Evolutionary conservation across 257 asterid genomes (phyloP).

Genomic region (Nyctanthes arbortristis): DNA sequence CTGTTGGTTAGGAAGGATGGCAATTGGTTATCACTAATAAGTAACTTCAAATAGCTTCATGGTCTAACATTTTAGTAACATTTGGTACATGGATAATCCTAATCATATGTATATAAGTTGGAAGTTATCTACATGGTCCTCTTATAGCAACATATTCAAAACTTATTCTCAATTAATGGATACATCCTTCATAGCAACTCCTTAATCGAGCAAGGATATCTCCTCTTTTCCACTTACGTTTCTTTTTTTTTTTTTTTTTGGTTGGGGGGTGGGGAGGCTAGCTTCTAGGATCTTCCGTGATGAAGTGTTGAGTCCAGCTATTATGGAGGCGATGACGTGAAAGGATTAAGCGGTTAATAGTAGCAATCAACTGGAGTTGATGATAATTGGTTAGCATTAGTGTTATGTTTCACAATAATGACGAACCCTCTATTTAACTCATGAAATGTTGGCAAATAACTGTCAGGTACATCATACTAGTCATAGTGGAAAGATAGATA

Average conservation of each 20-base stretch:
- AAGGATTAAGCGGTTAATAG: neutral
- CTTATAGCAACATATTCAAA: too few relatives aligned
- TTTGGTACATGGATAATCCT: too few relatives aligned
- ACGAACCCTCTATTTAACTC: neutral
- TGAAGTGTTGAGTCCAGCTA: neutral
- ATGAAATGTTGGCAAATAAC: neutral
- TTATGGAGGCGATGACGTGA: neutral
- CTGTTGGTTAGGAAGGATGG: too few relatives aligned
- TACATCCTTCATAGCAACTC: too few relatives aligned
- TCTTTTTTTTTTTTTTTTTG: too few relatives aligned
- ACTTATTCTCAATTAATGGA: too few relatives aligned
- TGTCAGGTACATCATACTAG: neutral
- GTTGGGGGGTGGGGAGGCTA: too few relatives aligned
- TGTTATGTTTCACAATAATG: neutral
- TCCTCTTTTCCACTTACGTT: neutral
- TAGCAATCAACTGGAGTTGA: neutral
- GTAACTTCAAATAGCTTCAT: too few relatives aligned
- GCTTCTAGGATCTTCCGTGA: neutral
- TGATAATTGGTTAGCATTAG: neutral
- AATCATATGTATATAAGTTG: too few relatives aligned
- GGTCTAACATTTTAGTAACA: too few relatives aligned
- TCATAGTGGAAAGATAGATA: neutral
- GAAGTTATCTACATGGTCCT: neutral
- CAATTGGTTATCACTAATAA: too few relatives aligned
- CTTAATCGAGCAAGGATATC: neutral